Conservation (phyloP, 116 monocot species). For the Cymodocea nodosa region DNA sequence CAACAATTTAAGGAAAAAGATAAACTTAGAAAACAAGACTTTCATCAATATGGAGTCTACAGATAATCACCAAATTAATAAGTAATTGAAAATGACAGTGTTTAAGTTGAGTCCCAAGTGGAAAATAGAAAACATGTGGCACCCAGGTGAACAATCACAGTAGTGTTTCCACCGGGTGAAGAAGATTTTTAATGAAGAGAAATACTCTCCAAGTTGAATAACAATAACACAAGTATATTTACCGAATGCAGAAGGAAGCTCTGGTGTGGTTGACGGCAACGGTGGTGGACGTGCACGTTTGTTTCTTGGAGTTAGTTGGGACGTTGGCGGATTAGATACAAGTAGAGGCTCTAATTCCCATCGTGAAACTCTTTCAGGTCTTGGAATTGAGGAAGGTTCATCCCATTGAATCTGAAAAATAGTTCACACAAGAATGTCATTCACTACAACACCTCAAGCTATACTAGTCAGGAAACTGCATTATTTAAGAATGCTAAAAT, state of each 20-base stretch:
- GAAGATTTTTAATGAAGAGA: too few relatives aligned
- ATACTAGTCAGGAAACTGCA: neutral
- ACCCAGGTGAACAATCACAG: too few relatives aligned
- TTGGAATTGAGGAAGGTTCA: constrained; percentile 60
- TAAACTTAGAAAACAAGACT: too few relatives aligned
- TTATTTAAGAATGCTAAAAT: neutral
- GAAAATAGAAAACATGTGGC: too few relatives aligned
- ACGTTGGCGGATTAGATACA: constrained; percentile 20
- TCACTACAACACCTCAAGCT: neutral
- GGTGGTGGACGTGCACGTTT: constrained; percentile 45
- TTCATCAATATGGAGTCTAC: too few relatives aligned
- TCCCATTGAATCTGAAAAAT: constrained; percentile 78
- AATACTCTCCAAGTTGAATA: neutral
- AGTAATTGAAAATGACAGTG: too few relatives aligned
- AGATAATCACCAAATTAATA: too few relatives aligned
- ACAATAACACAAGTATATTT: constrained; percentile 9
- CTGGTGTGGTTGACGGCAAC: constrained; percentile 26
- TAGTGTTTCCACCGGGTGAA: too few relatives aligned
- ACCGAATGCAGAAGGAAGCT: constrained; percentile 40
- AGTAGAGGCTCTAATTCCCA: constrained; percentile 77
- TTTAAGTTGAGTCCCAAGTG: too few relatives aligned
- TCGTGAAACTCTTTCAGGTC: constrained; percentile 70
- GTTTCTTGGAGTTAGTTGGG: constrained; percentile 25
- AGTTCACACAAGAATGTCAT: too few relatives aligned
- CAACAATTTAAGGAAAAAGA: too few relatives aligned